These are phyloP conservation scores for Boletus huronensis DNA, from an alignment of 768 basidiomycete genomes.

Conservation along the genomic window DNA sequence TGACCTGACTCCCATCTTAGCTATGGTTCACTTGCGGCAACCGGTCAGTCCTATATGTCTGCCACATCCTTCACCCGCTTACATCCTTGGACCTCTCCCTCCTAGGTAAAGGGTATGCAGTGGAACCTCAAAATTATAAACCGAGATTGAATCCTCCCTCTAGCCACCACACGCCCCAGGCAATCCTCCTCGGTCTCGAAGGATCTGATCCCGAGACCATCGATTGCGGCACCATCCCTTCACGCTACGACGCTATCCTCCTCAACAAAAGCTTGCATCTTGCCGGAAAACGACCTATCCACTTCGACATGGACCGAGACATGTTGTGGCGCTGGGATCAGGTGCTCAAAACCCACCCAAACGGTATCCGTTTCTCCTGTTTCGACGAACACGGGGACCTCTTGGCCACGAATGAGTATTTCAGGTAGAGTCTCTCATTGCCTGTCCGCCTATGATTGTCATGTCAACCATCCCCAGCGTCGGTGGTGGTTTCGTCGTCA, in stretches of 20 bases:
- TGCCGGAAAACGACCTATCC: conserved; percentile 69
- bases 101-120: conserved; percentile 70
- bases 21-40: conserved; percentile 92
- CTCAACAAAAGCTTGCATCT: conserved; percentile 63
- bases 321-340: conserved; percentile 93
- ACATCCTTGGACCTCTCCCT: conserved; percentile 1
- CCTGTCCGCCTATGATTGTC: neutral
- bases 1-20: conserved; percentile 34
- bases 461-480: conserved; percentile 44
- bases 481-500: conserved; percentile 93
- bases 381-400: conserved; percentile 81
- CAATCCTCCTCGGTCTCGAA: conserved; percentile 79
- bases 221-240: conserved; percentile 78
- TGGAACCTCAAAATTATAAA: conserved; percentile 1
- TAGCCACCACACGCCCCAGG: conserved; percentile 86
- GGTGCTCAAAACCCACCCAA: conserved; percentile 85
- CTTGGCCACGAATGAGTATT: conserved; percentile 93
- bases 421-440: conserved; percentile 43
- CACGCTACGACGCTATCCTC: conserved; percentile 69
- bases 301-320: conserved; percentile 85
- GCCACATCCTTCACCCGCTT: conserved; percentile 3
- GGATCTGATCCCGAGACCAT: conserved; percentile 93
- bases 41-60: conserved; percentile 46
- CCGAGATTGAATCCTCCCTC: conserved; percentile 1
- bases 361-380: conserved; percentile 90